These are phyloP conservation scores for Colletotrichum kahawae DNA, from an alignment of 2,329 filamentous ascomycete species.

Conservation along the genomic window DNA sequence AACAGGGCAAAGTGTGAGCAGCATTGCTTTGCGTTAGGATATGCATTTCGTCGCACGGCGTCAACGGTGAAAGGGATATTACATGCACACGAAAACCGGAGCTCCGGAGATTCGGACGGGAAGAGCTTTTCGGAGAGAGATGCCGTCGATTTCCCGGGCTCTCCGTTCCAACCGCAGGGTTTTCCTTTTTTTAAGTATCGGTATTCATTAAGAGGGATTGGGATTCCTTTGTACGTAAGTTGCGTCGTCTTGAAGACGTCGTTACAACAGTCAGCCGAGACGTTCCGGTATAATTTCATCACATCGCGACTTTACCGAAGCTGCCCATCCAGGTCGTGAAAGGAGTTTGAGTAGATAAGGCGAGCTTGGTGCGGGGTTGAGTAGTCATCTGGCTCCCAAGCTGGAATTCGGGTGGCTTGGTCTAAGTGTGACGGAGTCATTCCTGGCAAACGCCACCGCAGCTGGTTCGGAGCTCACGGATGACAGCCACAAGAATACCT, in stretches of 20 bases:
- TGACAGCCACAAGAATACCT: conserved; percentile 4
- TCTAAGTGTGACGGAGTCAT: neutral
- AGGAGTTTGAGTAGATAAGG: neutral
- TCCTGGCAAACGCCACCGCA: neutral
- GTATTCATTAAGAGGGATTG: neutral
- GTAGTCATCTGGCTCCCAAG: neutral
- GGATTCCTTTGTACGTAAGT: neutral
- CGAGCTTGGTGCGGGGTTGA: neutral
- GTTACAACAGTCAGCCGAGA: neutral
- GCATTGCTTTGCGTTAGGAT: neutral
- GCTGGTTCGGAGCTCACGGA: conserved; percentile 13
- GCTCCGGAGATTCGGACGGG: neutral
- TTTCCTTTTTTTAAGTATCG: neutral
- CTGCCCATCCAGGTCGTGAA: neutral
- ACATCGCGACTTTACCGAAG: neutral
- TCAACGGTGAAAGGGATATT: neutral
- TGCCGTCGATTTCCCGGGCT: neutral
- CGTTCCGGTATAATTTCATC: conserved; percentile 14
- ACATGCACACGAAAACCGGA: neutral
- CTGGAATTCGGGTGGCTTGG: neutral
- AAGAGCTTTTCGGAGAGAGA: neutral
- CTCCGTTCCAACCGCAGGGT: neutral
- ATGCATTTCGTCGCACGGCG: neutral
- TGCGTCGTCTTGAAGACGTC: neutral
- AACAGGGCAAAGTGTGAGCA: neutral